Conservation (phyloP, 176 grass and related monocot genomes). For the Avena insularis region DNA sequence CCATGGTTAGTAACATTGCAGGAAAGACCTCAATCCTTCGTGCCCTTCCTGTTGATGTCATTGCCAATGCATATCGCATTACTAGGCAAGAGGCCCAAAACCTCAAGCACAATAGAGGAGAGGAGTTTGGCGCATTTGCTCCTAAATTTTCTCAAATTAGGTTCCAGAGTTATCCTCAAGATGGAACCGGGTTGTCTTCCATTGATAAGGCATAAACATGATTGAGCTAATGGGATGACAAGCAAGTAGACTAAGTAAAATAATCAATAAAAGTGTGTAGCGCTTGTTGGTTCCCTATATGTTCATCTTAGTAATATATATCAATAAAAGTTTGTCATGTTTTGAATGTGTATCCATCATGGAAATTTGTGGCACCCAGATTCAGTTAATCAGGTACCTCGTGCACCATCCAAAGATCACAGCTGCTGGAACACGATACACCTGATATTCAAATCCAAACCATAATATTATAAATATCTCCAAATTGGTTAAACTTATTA, state of each 20-base stretch:
- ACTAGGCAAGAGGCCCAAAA: neutral
- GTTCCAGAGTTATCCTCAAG: neutral
- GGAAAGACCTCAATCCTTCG: slow-evolving; percentile 34
- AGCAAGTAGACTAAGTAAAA: neutral
- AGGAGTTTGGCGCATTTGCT: neutral
- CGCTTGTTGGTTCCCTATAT: neutral
- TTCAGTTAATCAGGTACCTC: no score
- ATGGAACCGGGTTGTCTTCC: neutral
- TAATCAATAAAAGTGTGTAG: neutral
- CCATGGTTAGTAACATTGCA: neutral
- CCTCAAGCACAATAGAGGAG: neutral
- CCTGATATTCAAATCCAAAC: no score
- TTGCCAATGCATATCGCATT: neutral
- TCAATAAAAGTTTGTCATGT: no score
- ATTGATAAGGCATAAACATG: no score
- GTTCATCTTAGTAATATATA: no score
- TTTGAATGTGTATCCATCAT: no score
- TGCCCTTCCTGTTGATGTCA: slow-evolving; percentile 33
- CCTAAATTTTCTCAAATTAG: neutral
- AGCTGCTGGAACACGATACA: no score
- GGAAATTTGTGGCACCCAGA: no score
- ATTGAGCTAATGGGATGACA: neutral
- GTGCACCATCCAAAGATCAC: no score
- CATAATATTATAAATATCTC: no score
- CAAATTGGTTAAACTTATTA: no score